Base-by-base conservation (phyloP, 2,329 filamentous ascomycete genomes). In the Dactylellina parvicollis region DNA sequence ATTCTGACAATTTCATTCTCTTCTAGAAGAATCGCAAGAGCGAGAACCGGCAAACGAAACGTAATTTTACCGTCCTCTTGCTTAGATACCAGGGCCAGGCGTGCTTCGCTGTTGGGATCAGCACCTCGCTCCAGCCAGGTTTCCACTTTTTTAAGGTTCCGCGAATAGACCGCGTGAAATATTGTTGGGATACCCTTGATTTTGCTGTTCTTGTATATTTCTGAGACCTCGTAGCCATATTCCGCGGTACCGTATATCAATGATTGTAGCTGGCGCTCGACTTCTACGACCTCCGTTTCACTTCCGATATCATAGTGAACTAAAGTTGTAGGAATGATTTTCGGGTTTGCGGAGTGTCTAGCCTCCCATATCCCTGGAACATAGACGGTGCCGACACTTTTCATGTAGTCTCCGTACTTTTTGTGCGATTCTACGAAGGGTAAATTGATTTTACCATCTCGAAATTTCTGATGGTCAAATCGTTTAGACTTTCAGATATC, bases 71-170 rank as follows among this genome's bases (percentile, higher is more conserved):
- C 30, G 5, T 12, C 30, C 12, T 32, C 30, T 12, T 32, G 5
- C 30, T 32, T 12, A 32, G 30, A 32, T 10, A 10, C 12, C 1
- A 2, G 7, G 2, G 28, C 32, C 3, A 34, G 16, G 22, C 24
- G 2, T 12, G 30, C 18, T 3, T 26, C 16, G 4, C 3, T 22
- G 18, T 54, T 54, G 1, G 49, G 49, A 12, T 54, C 18, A 3
- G 30, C 49, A 9, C 32, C 49, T n/a, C 36, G 28, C 5, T 20
- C 28, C n/a, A 54, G 49, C 49, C 49, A 54, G 12, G 32, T 54
- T 22, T 54, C 49, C 9, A 54, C 49, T 10, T 54, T 54, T n/a
- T n/a, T 54, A 16, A 26, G 8, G n/a, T 54, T 34, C 8, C 32
- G 16, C 12, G 49, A 36, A 18, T 54, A 54, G 4, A 54, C 30